Evolutionary conservation across 352 stramenopile genomes (phyloP), one percentile per base, ranked within the genome.

Genomic region (Pythium rishiriense): DNA sequence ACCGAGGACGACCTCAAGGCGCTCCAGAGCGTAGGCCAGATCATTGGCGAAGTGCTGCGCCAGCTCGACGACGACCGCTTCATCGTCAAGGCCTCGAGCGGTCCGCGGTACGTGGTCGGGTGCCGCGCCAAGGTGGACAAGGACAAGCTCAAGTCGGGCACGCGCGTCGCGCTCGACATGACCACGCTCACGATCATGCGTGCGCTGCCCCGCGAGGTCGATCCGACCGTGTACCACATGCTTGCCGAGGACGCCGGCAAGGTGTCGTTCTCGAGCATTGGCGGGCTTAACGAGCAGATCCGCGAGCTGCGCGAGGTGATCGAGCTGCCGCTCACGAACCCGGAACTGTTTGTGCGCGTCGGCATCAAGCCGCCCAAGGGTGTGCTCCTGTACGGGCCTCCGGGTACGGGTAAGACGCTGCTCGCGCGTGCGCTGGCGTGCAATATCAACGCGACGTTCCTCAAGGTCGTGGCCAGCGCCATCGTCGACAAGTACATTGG

Each of bases 401-500:
- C 97, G 4, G 98, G 97, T 49, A 99, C 97, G 33, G 97, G 98
- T 46, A 99, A 99, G 81, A 99, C 98, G 14, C 82, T 99, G 22
- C 74, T 99, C 26, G 98, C 98, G 42, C 93, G 97, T 65, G 98
- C 98, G 19, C 76, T 99, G 22, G 98, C 98, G 15, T 99, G 88
- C 78, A 99, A 99, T 79, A 99, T 99, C 75, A 98, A 97, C 68
- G 97, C 97, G 5, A 99, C 97, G 50, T 99, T 99, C 78, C 85
- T 99, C 55, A 99, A 99, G 81, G 97, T 99, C 37, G 97, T 99
- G 21, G 97, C 97, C 11, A 99, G 94, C 60, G 97, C 97, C 19
- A 99, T 99, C 72, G 98, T 99, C 8, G 97, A 99, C 84, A 99
- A 99, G 78, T 99, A 99, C 87, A 99, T 99, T 86, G 98, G 98